These are phyloP conservation scores for Clavispora asparagi DNA, from an alignment of 805 yeast species.

Conservation along the genomic window DNA sequence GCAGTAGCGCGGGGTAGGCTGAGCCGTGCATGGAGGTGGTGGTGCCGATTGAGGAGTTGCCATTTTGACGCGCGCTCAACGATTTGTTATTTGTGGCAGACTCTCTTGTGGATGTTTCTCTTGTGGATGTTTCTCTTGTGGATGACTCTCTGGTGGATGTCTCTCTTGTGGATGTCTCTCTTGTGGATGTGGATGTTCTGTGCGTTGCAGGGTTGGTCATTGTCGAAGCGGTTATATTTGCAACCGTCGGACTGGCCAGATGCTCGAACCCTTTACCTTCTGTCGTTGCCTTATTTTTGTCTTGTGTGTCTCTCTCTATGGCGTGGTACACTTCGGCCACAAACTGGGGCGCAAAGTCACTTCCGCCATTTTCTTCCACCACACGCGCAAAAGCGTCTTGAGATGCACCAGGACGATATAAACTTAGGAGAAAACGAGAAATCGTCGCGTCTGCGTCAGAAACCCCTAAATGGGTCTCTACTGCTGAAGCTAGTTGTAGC, in stretches of 20 bases:
- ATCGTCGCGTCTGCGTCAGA: conserved; percentile 17
- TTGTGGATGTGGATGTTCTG: background rate
- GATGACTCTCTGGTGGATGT: background rate
- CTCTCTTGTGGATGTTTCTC: background rate
- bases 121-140: background rate
- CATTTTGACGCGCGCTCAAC: too few relatives aligned
- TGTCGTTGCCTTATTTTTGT: background rate
- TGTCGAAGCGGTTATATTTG: background rate
- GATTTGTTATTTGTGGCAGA: too few relatives aligned
- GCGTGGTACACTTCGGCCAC: conserved; percentile 14
- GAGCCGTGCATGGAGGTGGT: conserved; percentile 1
- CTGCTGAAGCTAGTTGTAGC: conserved; percentile 4
- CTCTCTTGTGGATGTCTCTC: background rate
- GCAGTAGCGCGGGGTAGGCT: conserved; percentile 4
- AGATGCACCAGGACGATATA: conserved; percentile 17
- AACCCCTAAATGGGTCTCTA: conserved; percentile 8
- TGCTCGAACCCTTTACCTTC: too few relatives aligned
- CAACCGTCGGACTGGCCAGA: too few relatives aligned
- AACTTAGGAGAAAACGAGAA: conserved; percentile 22
- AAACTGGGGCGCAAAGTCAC: conserved; percentile 32
- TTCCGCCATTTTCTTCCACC: conserved; percentile 36
- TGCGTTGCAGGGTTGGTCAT: too few relatives aligned
- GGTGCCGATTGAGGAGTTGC: background rate
- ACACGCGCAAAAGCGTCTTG: conserved; percentile 10
- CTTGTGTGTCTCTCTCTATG: background rate